Conservation (phyloP, 2,329 filamentous ascomycete species). For the Hymenoscyphus albidus region DNA sequence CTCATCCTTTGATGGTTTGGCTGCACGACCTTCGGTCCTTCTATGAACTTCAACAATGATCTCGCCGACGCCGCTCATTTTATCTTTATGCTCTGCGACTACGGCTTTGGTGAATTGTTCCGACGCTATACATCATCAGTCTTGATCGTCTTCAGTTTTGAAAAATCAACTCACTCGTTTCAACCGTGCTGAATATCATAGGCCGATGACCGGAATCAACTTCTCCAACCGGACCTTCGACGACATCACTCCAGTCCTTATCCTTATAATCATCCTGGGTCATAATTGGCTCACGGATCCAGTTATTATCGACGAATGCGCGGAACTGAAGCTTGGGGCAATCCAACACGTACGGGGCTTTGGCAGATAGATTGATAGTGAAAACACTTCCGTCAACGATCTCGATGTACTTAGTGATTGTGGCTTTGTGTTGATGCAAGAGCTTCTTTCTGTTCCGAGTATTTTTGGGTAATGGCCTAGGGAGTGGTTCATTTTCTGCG, state of each 20-base stretch:
- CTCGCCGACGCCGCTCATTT: conserved; percentile 1
- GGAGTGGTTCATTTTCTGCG: conserved; percentile 7
- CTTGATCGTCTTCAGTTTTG: background rate
- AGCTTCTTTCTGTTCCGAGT: background rate
- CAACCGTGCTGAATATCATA: conserved; percentile 19
- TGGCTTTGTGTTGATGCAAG: background rate
- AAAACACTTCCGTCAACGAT: background rate
- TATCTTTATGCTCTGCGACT: background rate
- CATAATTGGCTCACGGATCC: conserved; percentile 1
- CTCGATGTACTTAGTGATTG: conserved; percentile 15
- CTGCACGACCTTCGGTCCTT: conserved; percentile 1
- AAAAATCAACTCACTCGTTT: conserved; percentile 15
- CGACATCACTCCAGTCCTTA: conserved; percentile 9
- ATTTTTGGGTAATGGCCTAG: conserved; percentile 2
- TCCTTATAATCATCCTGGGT: background rate
- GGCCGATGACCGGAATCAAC: conserved; percentile 8
- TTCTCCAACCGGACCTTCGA: conserved; percentile 14
- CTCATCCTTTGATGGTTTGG: conserved; percentile 3
- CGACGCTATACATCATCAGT: background rate
- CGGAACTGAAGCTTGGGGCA: background rate
- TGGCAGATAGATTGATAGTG: background rate
- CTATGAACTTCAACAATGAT: conserved; percentile 1
- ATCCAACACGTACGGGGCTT: background rate
- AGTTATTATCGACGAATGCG: background rate
- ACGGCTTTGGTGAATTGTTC: background rate